Evolutionary conservation across 2,329 filamentous ascomycete species (phyloP).

Genomic region (Sordariomycetes sp.): DNA sequence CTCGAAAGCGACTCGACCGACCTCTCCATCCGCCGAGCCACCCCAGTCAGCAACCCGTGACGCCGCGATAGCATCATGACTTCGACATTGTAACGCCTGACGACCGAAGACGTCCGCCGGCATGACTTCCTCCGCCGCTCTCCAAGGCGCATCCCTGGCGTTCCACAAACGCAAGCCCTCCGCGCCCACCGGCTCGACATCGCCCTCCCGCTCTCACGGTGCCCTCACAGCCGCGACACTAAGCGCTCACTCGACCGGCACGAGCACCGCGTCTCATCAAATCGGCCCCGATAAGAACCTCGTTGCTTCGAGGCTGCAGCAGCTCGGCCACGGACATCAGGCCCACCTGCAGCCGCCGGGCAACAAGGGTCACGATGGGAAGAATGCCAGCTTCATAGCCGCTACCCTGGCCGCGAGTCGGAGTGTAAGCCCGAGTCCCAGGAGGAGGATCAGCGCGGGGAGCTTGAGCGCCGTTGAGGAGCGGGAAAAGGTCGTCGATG

Average conservation of each 20-base stretch:
- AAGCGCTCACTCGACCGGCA: constrained; percentile 28
- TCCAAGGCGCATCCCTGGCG: constrained; percentile 46
- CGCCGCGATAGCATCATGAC: no score
- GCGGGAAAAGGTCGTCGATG: constrained; percentile 26
- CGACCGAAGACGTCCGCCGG: no score
- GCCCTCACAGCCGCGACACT: constrained; percentile 34
- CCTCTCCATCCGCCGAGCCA: no score
- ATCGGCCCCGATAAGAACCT: no score
- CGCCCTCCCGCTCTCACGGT: constrained; percentile 15
- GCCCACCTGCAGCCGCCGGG: neutral
- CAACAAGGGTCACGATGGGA: constrained; percentile 20
- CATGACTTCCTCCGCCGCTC: constrained; percentile 19
- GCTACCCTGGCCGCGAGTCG: constrained; percentile 52
- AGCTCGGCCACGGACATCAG: constrained; percentile 7
- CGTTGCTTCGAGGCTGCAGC: constrained; percentile 13
- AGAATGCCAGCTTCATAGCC: constrained; percentile 44
- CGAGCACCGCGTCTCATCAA: constrained; percentile 14
- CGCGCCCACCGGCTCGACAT: constrained; percentile 9
- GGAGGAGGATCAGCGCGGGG: constrained; percentile 19
- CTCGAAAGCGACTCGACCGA: no score
- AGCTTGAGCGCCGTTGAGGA: constrained; percentile 17
- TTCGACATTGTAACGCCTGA: no score
- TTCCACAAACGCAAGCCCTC: constrained; percentile 32
- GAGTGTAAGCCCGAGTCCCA: constrained; percentile 29
- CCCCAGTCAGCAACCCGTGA: no score